A percentile compares a stretch with the other conserved stretches of the same genome.
Conservation (phyloP, 805 yeast species). For the Starmerella khaoyaiensis region DNA sequence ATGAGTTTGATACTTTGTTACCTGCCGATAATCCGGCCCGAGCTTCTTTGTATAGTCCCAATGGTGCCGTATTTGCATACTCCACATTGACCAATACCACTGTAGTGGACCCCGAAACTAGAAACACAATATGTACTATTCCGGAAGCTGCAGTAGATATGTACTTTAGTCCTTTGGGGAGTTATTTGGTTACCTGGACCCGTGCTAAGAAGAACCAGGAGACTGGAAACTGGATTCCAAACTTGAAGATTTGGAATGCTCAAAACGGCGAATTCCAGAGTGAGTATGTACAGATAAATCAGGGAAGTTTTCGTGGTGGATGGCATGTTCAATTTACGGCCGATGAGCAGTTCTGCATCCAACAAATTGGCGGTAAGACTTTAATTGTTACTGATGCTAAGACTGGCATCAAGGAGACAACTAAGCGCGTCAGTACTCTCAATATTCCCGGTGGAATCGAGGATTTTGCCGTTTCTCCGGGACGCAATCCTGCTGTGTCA, state of each 20-base stretch:
- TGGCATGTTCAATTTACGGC: conserved; percentile 84
- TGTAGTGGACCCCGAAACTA: conserved; percentile 43
- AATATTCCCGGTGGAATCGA: conserved; percentile 39
- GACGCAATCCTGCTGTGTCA: conserved; percentile 79
- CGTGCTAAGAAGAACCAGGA: conserved; percentile 63
- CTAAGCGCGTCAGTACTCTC: conserved; percentile 43
- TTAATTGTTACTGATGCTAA: conserved; percentile 46
- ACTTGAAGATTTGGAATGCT: conserved; percentile 64
- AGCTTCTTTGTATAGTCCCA: conserved; percentile 50
- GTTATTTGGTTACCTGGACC: conserved; percentile 76
- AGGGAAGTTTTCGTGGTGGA: conserved; percentile 39
- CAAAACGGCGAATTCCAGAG: conserved; percentile 37
- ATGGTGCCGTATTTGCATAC: conserved; percentile 59
- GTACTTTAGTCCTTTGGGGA: conserved; percentile 79
- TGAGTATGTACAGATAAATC: conserved; percentile 65
- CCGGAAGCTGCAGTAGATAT: conserved; percentile 62
- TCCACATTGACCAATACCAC: conserved; percentile 50
- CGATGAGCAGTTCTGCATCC: conserved; percentile 62
- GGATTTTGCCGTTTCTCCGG: conserved; percentile 67
- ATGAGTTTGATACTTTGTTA: conserved; percentile 22
- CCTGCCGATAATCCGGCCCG: conserved; percentile 39
- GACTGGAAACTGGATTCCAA: conserved; percentile 61
- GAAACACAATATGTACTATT: conserved; percentile 36
- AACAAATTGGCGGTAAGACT: conserved; percentile 42
- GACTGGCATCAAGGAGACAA: conserved; percentile 32